A percentile compares a stretch with the other conserved stretches of the same genome.
Conservation (phyloP, 139 green algal genomes). For the Picochlorum sp. region DNA sequence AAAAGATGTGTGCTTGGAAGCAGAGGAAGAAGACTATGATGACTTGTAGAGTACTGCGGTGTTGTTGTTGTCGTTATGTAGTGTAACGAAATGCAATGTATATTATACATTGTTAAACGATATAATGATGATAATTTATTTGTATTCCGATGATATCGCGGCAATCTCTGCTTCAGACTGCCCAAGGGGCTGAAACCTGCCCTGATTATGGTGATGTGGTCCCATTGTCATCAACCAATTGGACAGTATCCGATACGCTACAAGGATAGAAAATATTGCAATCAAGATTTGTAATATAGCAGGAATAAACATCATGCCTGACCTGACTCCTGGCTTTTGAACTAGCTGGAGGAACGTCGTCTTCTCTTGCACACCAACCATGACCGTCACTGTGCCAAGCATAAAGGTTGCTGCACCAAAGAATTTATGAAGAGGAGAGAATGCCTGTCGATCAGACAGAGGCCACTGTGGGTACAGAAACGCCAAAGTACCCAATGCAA, state of each 20-base stretch:
- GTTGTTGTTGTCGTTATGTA: too few relatives aligned
- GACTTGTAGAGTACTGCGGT: too few relatives aligned
- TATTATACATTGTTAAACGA: too few relatives aligned
- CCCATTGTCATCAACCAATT: too few relatives aligned
- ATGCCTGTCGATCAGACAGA: background rate
- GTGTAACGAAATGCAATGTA: too few relatives aligned
- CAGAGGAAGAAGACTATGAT: too few relatives aligned
- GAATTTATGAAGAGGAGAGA: conserved; percentile 27
- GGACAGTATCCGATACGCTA: conserved; percentile 36
- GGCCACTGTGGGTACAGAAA: conserved; percentile 28
- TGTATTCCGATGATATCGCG: too few relatives aligned
- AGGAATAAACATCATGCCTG: conserved; percentile 15
- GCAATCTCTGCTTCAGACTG: too few relatives aligned
- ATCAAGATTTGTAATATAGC: conserved; percentile 26
- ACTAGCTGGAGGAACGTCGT: conserved; percentile 37
- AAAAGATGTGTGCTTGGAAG: too few relatives aligned
- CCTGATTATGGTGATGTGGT: too few relatives aligned
- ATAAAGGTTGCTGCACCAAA: conserved; percentile 17
- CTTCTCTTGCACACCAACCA: conserved; percentile 49
- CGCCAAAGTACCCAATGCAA: conserved; percentile 1
- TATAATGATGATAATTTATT: too few relatives aligned
- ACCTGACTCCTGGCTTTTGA: conserved; percentile 18
- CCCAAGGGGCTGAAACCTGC: too few relatives aligned
- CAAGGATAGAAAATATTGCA: conserved; percentile 6
- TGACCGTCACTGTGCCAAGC: conserved; percentile 26